phyloP scores from a whole-genome alignment of 352 stramenopile genomes.

The Phytophthora ramorum region DNA sequence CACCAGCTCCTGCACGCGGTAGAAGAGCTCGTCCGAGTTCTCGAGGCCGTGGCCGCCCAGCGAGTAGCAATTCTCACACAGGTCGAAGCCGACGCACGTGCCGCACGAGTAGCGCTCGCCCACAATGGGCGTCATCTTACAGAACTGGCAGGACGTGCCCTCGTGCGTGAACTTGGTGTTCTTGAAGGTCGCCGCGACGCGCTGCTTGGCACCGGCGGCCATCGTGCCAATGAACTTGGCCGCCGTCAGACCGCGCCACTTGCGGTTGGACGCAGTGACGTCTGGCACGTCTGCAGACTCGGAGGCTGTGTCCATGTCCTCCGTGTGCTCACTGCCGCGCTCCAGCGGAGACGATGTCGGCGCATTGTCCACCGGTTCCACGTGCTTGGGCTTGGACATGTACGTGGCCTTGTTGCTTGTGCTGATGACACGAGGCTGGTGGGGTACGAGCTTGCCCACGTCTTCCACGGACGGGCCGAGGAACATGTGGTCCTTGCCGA shows the following conservation, averaged over 20 bases:
- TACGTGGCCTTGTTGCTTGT: constrained; percentile 74
- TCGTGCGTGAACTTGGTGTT: constrained; percentile 77
- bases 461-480: constrained; percentile 70
- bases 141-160: constrained; percentile 83
- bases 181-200: constrained; percentile 69
- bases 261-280: constrained; percentile 40
- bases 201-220: constrained; percentile 71
- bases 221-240: constrained; percentile 82
- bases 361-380: constrained; percentile 20
- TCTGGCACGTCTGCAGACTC: constrained; percentile 32
- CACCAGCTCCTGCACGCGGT: constrained; percentile 81
- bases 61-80: constrained; percentile 86
- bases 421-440: constrained; percentile 60
- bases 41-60: constrained; percentile 83
- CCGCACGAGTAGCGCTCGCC: constrained; percentile 75
- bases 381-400: constrained; percentile 65
- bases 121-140: constrained; percentile 79
- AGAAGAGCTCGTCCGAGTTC: constrained; percentile 88
- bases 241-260: constrained; percentile 65
- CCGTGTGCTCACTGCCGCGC: constrained; percentile 39
- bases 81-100: constrained; percentile 83
- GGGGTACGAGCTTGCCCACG: constrained; percentile 71
- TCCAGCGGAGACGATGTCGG: constrained; percentile 29
- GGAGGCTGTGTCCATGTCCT: constrained; percentile 36
- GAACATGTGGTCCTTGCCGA: constrained; percentile 76